Percentiles rank a stretch among this genome's conserved stretches.
These are phyloP conservation scores for Fraxinus excelsior DNA, from an alignment of 257 asterid species.

Conservation along the genomic window DNA sequence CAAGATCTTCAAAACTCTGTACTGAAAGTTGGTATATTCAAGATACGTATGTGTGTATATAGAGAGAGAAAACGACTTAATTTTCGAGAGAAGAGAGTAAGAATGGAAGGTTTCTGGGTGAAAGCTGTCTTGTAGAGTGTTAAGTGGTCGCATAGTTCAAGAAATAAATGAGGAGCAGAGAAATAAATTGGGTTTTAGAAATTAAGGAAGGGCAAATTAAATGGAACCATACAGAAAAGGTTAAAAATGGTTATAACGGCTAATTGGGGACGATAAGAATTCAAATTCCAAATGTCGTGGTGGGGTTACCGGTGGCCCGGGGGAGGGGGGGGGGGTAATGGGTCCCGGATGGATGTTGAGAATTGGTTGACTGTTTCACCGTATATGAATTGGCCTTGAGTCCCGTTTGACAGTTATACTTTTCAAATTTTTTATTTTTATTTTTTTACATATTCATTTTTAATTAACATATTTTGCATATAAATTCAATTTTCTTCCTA, in stretches of 20 bases:
- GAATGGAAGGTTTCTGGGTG: conserved; percentile 31
- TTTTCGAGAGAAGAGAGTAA: conserved; percentile 38
- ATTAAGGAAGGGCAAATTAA: not conserved
- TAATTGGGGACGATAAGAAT: conserved; percentile 55
- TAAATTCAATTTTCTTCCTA: too few species aligned
- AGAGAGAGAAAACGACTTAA: conserved; percentile 18
- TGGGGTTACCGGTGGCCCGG: conserved; percentile 7
- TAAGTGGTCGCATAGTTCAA: conserved; percentile 42
- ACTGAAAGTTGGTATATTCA: conserved; percentile 3
- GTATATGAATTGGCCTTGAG: too few species aligned
- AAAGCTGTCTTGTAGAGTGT: conserved; percentile 33
- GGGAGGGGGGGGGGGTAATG: not conserved
- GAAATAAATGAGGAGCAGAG: conserved; percentile 60
- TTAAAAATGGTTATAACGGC: conserved; percentile 66
- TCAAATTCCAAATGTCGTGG: conserved; percentile 53
- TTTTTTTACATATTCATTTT: too few species aligned
- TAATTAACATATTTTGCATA: too few species aligned
- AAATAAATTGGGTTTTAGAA: conserved; percentile 17
- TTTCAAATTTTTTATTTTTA: too few species aligned
- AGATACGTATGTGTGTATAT: not conserved
- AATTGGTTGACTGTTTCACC: not conserved
- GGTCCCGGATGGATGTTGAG: not conserved
- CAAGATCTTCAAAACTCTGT: conserved; percentile 26
- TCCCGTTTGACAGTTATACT: too few species aligned
- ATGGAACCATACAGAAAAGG: conserved; percentile 40